Conservation (phyloP, 495 filamentous ascomycete species). For the Aspergillus asperescens region DNA sequence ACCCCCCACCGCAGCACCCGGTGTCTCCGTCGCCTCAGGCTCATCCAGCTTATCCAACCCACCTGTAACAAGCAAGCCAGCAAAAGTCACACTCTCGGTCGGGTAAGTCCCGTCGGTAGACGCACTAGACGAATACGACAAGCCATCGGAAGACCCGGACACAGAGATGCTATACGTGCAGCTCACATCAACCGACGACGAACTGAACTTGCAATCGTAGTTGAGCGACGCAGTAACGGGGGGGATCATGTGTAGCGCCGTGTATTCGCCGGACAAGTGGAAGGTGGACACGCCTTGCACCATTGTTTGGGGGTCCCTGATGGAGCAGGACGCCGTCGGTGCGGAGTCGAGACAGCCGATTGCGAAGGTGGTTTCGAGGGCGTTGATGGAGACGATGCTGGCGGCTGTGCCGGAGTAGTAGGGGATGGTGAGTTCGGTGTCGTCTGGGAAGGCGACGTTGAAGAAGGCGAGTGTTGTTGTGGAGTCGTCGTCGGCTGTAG, state of each 20-base stretch:
- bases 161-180: neutral
- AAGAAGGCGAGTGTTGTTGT: neutral
- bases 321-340: neutral
- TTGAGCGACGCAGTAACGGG: neutral
- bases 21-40: constrained; percentile 9
- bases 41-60: neutral
- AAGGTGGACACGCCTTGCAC: neutral
- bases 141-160: neutral
- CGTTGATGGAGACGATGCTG: constrained; percentile 1
- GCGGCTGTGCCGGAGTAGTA: neutral
- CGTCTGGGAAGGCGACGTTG: neutral
- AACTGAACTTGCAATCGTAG: neutral
- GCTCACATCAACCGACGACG: neutral
- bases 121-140: neutral
- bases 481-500: neutral
- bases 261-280: neutral
- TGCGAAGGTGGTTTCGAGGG: constrained; percentile 2
- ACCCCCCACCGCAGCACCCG: constrained; percentile 1
- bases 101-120: neutral
- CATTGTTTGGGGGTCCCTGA: constrained; percentile 2
- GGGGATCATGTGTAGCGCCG: neutral
- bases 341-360: neutral
- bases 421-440: neutral
- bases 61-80: neutral
- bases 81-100: neutral